Evolutionary conservation across 1,284 basidiomycete genomes (phyloP).

Genomic region (Ganoderma meredithae): DNA sequence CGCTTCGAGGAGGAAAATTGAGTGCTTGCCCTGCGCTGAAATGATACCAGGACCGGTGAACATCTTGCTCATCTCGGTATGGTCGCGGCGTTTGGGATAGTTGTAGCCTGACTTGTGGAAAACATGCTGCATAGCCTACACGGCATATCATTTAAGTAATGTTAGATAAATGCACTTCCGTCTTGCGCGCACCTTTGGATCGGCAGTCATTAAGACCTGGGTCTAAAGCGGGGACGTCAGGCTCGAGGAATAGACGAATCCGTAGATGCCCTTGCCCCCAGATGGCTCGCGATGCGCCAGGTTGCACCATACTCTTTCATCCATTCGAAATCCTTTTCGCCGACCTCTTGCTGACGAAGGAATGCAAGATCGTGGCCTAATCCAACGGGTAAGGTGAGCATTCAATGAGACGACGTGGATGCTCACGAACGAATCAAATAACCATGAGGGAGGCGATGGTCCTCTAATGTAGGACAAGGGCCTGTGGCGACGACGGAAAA

Average conservation of each 20-base stretch:
- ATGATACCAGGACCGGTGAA: slow-evolving; percentile 32
- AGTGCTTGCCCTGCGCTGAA: slow-evolving; percentile 6
- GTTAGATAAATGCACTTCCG: too few relatives aligned
- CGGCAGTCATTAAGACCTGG: slow-evolving; percentile 25
- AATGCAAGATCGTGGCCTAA: slow-evolving; percentile 31
- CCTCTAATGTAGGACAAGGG: slow-evolving; percentile 33
- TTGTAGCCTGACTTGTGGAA: slow-evolving; percentile 38
- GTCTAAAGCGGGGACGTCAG: not conserved
- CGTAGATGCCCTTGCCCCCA: slow-evolving; percentile 25
- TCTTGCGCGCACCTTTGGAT: slow-evolving; percentile 20
- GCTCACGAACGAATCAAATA: slow-evolving; percentile 7
- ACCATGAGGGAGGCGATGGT: slow-evolving; percentile 17
- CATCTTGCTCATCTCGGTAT: slow-evolving; percentile 20
- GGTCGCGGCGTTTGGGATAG: slow-evolving; percentile 33
- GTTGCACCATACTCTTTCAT: slow-evolving; percentile 33
- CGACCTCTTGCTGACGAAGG: slow-evolving; percentile 31
- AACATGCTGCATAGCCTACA: slow-evolving; percentile 38
- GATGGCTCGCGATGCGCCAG: slow-evolving; percentile 29
- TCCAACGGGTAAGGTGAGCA: not conserved
- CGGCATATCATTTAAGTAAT: not conserved
- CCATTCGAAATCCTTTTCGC: slow-evolving; percentile 35
- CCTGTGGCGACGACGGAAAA: slow-evolving; percentile 17
- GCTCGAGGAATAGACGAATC: not conserved
- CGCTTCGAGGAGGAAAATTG: not conserved
- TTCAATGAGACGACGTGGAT: not conserved